A percentile compares a stretch with the other conserved stretches of the same genome.
Conservation (phyloP, 148 eudicot species). For the Heliosperma pusillum region DNA sequence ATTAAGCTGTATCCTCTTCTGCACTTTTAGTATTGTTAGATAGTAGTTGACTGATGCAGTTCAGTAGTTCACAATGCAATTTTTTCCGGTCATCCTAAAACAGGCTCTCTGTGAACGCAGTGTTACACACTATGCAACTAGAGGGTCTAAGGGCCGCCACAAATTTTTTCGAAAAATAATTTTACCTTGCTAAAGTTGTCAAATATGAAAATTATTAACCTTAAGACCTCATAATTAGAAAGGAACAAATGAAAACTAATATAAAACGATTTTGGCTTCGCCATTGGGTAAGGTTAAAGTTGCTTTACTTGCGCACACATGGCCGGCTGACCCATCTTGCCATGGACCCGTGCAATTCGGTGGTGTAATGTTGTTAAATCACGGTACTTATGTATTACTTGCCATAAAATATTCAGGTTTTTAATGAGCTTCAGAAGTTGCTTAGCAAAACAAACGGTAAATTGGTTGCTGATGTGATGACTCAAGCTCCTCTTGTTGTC, state of each 20-base stretch:
- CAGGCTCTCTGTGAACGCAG: neutral
- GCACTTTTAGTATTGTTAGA: neutral
- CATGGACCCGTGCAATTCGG: no score
- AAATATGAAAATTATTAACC: neutral
- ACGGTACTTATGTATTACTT: neutral
- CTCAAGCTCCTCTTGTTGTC: constrained; percentile 73
- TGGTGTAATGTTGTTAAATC: neutral
- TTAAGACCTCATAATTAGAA: neutral
- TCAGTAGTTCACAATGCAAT: neutral
- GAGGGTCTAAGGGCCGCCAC: neutral
- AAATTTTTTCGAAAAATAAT: neutral
- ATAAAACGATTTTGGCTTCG: no score
- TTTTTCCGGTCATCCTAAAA: neutral
- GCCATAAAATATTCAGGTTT: constrained; percentile 46
- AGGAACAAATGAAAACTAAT: no score
- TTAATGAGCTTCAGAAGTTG: constrained; percentile 74
- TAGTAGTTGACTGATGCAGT: neutral
- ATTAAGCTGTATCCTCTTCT: neutral
- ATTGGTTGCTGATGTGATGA: constrained; percentile 89
- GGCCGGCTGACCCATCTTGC: no score
- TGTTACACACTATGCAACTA: no score
- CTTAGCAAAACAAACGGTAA: constrained; percentile 81
- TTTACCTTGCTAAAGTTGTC: neutral
- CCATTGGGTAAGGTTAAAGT: no score
- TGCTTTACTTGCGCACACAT: no score